Percentiles rank a stretch among this genome's conserved stretches.
These are phyloP conservation scores for Pseudonitzschia pungens DNA, from an alignment of 108 stramenopile genomes.

Conservation along the genomic window DNA sequence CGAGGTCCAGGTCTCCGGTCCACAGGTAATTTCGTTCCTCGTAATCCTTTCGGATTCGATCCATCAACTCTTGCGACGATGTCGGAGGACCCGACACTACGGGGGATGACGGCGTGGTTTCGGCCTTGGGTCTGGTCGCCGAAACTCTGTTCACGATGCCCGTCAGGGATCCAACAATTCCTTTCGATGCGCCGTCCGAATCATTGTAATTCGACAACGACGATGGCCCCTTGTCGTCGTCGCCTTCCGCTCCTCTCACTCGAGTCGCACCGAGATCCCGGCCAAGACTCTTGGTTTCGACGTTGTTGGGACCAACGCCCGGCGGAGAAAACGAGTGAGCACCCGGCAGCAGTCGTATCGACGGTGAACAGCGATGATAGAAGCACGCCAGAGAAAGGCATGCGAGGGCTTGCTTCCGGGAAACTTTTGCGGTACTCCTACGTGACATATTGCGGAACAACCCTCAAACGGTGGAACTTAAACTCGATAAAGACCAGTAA, in stretches of 20 bases:
- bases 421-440: too few relatives aligned
- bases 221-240: neutral
- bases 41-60: conserved; percentile 66
- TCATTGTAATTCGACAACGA: conserved; percentile 25
- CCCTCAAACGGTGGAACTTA: too few relatives aligned
- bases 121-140: neutral
- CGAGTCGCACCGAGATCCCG: neutral
- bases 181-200: conserved; percentile 40
- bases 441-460: too few relatives aligned
- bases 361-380: too few relatives aligned
- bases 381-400: too few relatives aligned
- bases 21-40: conserved; percentile 72
- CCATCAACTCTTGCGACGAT: conserved; percentile 43
- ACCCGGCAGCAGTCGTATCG: too few relatives aligned
- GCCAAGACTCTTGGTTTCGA: neutral
- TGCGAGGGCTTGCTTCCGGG: too few relatives aligned
- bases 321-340: too few relatives aligned
- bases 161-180: conserved; percentile 48
- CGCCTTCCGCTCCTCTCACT: neutral
- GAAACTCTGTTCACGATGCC: conserved; percentile 33
- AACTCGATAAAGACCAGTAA: too few relatives aligned
- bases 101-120: neutral
- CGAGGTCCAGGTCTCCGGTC: conserved; percentile 76
- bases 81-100: conserved; percentile 4
- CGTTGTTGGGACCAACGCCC: too few relatives aligned